Base-by-base conservation (phyloP, 2,329 filamentous ascomycete species). In the Talaromyces sp. region DNA sequence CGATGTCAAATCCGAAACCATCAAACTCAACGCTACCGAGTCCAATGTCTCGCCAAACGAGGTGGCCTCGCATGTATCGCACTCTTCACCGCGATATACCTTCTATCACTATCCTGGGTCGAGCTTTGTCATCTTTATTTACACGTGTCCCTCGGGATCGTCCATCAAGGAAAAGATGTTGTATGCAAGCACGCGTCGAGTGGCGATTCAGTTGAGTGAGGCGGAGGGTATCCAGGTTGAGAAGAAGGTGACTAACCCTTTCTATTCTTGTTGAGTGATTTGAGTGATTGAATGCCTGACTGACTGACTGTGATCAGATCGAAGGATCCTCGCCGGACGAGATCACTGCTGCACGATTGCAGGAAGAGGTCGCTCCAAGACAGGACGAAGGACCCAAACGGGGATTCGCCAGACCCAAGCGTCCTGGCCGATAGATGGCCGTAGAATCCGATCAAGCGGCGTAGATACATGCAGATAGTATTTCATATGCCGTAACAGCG, bases 81-180 rank as follows among this genome's bases (percentile, higher is more conserved):
- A 77, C 11, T 79, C 79, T 45, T 84, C 86, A 68, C 87, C 87
- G 13, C 79, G 85, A 63, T 89, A 88, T 72, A 82, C 82, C 4
- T 88, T 89, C 71, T 89, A 88, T 74, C 81, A 83, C 61, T 82
- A 86, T 68, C 78, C 80, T 6, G 76, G 79, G 39, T 79, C 79
- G 13, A 75, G 78, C 7, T 72, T 76, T 1, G 79, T 88, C 13
- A 75, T 89, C 25, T 89, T 89, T 75, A 84, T 89, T 66, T 89
- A 88, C 72, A 88, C 87, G 22, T 89, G 87, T 73, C 87, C 87
- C 13, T 81, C 82, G 0, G 79, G 73, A 13, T 85, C 85, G 15
- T 87, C 85, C 73, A 86, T 89, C 73, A 88, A 87, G 76, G 86
- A 89, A 74, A 81, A 87, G 63, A 89, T 89, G 87, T 71, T 89